Conservation (phyloP, 768 basidiomycete genomes). For the Mycena vulgaris region DNA sequence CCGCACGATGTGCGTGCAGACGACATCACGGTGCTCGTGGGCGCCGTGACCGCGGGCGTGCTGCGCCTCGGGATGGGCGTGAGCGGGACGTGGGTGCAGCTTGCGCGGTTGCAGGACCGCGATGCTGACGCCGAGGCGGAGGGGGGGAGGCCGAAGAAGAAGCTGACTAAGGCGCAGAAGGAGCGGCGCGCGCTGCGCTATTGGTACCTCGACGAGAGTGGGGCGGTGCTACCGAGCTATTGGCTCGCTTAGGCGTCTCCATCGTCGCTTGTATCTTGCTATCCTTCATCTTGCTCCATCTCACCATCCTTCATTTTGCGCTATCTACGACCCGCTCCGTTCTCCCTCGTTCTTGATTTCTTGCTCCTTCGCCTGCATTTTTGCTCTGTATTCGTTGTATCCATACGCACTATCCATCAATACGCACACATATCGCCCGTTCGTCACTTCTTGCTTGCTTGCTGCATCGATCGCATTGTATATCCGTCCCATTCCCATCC, state of each 20-base stretch:
- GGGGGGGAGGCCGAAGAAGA: slow-evolving; percentile 48
- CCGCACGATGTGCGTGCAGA: slow-evolving; percentile 70
- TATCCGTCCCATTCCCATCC: too few species aligned
- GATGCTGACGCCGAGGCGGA: slow-evolving; percentile 40
- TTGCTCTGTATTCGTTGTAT: too few species aligned
- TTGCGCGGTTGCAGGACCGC: slow-evolving; percentile 58
- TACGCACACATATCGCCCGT: too few species aligned
- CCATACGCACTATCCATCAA: too few species aligned
- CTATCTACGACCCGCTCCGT: background rate
- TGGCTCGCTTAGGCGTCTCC: slow-evolving; percentile 43
- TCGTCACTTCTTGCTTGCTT: too few species aligned
- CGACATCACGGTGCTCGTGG: slow-evolving; percentile 72
- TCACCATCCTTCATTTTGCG: background rate
- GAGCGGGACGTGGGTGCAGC: slow-evolving; percentile 79
- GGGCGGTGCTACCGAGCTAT: slow-evolving; percentile 57
- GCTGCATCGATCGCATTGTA: too few species aligned
- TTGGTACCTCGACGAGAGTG: slow-evolving; percentile 62
- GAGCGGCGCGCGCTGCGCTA: slow-evolving; percentile 43
- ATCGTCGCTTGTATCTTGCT: background rate
- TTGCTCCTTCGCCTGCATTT: background rate
- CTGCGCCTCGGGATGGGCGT: slow-evolving; percentile 72
- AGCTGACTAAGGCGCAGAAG: slow-evolving; percentile 55
- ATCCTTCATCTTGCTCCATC: background rate
- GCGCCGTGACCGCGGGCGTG: slow-evolving; percentile 58
- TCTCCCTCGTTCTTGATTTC: slow-evolving; percentile 43